A percentile compares a stretch with the other conserved stretches of the same genome.
Conservation (phyloP, 2,329 filamentous ascomycete species). For the Trichoderma cornu-damae region DNA sequence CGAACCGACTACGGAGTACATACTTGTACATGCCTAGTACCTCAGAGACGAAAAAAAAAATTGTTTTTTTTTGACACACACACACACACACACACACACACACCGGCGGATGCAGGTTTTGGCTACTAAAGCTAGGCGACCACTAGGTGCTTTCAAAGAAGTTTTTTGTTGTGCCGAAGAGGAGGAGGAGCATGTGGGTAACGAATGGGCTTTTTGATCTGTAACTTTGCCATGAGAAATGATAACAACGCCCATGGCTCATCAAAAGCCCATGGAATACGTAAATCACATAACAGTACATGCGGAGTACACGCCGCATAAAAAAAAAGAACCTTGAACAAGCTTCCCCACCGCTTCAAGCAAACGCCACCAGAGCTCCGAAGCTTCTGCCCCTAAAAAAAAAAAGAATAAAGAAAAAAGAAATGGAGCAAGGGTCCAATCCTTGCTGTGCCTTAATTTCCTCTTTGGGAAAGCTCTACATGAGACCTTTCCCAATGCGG, state of each 20-base stretch:
- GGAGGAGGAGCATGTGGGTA: neutral
- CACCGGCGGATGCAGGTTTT: neutral
- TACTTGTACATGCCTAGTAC: neutral
- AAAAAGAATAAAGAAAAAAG: neutral
- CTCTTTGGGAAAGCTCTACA: neutral
- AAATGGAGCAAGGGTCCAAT: slow-evolving; percentile 11
- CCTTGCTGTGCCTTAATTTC: slow-evolving; percentile 4
- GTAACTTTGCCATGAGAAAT: neutral
- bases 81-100: too few relatives aligned
- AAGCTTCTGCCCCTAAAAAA: too few relatives aligned
- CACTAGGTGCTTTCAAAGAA: neutral
- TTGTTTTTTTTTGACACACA: neutral
- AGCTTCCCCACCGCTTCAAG: neutral
- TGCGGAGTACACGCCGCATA: neutral
- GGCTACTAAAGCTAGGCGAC: neutral
- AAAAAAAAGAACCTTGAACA: neutral
- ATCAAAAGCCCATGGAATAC: neutral
- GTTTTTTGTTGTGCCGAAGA: neutral
- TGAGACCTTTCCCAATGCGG: neutral
- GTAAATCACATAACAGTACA: too few relatives aligned
- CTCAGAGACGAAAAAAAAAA: neutral
- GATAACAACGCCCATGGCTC: too few relatives aligned
- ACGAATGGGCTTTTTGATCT: too few relatives aligned
- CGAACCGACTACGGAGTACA: slow-evolving; percentile 1
- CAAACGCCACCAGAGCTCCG: neutral